Evolutionary conservation across 371 early-diverging fungal species (phyloP).

Genomic region (Thermomucor indicae-seudaticae): DNA sequence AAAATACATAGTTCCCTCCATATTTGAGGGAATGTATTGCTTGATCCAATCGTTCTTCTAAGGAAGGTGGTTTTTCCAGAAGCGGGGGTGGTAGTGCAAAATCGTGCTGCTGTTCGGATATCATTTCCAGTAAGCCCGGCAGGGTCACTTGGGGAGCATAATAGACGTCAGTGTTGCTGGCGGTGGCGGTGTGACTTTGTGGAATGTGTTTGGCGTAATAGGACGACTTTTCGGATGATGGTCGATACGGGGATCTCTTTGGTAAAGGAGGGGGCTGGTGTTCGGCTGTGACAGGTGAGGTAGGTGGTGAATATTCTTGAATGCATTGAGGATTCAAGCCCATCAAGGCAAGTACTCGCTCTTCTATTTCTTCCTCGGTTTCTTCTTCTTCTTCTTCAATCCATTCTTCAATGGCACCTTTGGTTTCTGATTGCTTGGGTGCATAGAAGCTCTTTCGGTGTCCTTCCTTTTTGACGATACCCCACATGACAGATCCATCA

Average conservation of each 20-base stretch:
- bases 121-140: constrained; percentile 34
- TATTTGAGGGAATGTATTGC: constrained; percentile 19
- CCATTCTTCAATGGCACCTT: not conserved
- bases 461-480: constrained; percentile 27
- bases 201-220: constrained; percentile 5
- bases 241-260: constrained; percentile 33
- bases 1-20: not conserved
- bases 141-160: constrained; percentile 33
- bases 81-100: constrained; percentile 1
- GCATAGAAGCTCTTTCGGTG: constrained; percentile 11
- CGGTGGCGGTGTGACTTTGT: not conserved
- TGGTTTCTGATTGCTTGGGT: constrained; percentile 3
- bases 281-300: not conserved
- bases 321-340: constrained; percentile 4
- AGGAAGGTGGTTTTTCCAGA: no score
- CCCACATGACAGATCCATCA: constrained; percentile 45
- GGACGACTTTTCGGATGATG: constrained; percentile 7
- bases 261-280: constrained; percentile 33
- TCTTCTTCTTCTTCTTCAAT: constrained; percentile 11
- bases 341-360: constrained; percentile 17
- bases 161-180: constrained; percentile 31
- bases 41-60: constrained; percentile 38
- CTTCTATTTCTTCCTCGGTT: constrained; percentile 19
- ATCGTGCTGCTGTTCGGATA: constrained; percentile 13
- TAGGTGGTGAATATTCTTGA: not conserved